Base-by-base conservation (phyloP, 495 filamentous ascomycete species). In the Xanthoparmelia taractica region DNA sequence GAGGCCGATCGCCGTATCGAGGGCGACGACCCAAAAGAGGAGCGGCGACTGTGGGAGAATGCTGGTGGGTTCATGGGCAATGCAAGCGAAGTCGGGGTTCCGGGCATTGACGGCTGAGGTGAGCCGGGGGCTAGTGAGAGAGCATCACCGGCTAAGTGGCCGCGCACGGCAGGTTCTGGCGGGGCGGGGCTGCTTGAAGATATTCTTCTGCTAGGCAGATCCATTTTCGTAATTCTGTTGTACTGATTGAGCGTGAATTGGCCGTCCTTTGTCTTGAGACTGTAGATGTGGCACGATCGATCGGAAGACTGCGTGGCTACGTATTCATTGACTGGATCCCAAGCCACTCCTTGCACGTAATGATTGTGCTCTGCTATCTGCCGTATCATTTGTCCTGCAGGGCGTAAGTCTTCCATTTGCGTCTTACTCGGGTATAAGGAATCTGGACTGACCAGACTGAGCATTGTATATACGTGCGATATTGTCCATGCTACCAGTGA, bases 331-430 rank as follows among this genome's bases (percentile, higher is more conserved):
- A 96, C 76, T 40, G 94, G 94, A 75, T 99, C 94, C 94, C 94
- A 99, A 2, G 95, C 92, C 23, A 99, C 94, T 41, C 94, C 94
- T 77, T 99, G 94, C 25, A 99, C 94, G 70, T 97, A 99, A 74
- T 99, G 94, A 69, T 93, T 96, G 76, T 99, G 94, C 72, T 99
- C 94, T 48, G 94, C 95, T 66, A 99, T 99, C 72, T 97, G 93
- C 60, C 94, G 87, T 61, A 99, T 87, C 69, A 92, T 86, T 77
- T 87, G 85, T 36, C 94, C 92, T 96, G 64, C 15, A 59, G 25
- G 29, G 29, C 8, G 33, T 5, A 18, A 54, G 29, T 6, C 50
- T 50, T 1, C 29, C 5, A 1, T 27, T 50, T 50, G 47, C 29
- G 25, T 54, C 13, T 1, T 20, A 54, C 4, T 33, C 15, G 7